A percentile compares a stretch with the other conserved stretches of the same genome.
Conservation (phyloP, 2,329 filamentous ascomycete genomes). For the Allantophomopsis cytisporea region DNA sequence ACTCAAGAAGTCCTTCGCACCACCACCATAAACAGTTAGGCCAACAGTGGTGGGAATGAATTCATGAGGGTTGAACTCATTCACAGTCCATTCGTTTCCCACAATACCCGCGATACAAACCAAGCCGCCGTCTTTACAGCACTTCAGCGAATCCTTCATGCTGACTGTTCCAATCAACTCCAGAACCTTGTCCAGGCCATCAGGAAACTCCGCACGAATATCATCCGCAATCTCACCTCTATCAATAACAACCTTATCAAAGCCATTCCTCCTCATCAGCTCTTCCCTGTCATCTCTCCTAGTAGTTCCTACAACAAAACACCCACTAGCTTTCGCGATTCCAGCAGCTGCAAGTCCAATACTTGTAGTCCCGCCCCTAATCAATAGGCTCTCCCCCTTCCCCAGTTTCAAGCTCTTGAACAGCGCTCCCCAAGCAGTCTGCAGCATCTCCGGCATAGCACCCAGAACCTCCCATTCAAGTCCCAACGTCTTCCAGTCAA, state of each 20-base stretch:
- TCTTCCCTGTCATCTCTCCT: slow-evolving; percentile 19
- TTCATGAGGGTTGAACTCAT: slow-evolving; percentile 26
- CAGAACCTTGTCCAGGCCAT: slow-evolving; percentile 7
- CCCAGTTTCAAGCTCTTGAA: slow-evolving; percentile 22
- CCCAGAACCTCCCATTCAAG: slow-evolving; percentile 28
- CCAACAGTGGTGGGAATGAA: slow-evolving; percentile 23
- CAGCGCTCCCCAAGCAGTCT: slow-evolving; percentile 31
- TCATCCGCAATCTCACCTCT: slow-evolving; percentile 23
- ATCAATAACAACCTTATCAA: slow-evolving; percentile 28
- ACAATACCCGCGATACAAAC: slow-evolving; percentile 28
- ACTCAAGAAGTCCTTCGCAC: slow-evolving; percentile 22
- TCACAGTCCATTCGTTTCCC: slow-evolving; percentile 23
- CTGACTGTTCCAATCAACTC: background rate
- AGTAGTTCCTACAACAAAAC: slow-evolving; percentile 25
- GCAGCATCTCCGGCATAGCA: slow-evolving; percentile 34
- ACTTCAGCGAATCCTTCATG: slow-evolving; percentile 22
- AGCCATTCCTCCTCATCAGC: slow-evolving; percentile 24
- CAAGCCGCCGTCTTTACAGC: slow-evolving; percentile 19
- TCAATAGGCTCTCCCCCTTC: slow-evolving; percentile 25
- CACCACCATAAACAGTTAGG: slow-evolving; percentile 26
- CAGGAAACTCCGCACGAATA: slow-evolving; percentile 18
- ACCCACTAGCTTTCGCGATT: slow-evolving; percentile 26
- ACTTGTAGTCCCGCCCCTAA: slow-evolving; percentile 33
- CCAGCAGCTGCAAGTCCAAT: slow-evolving; percentile 30
- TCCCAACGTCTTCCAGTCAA: slow-evolving; percentile 9